Evolutionary conservation across 257 asterid genomes (phyloP).

Genomic region (Marsdenia floribunda): DNA sequence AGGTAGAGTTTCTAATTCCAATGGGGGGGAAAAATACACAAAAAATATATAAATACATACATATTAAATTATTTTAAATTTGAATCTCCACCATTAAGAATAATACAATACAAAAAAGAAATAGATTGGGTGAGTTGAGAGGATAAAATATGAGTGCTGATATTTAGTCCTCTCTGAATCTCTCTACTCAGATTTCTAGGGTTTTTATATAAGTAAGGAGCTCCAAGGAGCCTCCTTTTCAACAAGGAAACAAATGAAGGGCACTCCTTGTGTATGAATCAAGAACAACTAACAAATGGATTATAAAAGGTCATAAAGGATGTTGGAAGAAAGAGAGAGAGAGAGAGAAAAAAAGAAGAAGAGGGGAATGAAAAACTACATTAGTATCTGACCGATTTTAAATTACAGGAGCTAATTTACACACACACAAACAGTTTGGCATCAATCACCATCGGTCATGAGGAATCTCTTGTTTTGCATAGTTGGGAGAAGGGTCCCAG

Average conservation of each 20-base stretch:
- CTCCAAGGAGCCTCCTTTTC: neutral
- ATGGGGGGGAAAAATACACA: too few relatives aligned
- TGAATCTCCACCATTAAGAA: too few relatives aligned
- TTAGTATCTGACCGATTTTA: neutral
- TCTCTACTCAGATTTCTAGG: too few relatives aligned
- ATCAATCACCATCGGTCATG: conserved; percentile 38
- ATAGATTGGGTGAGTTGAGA: too few relatives aligned
- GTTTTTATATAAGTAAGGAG: too few relatives aligned
- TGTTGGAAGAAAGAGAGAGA: too few relatives aligned
- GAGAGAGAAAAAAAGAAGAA: neutral
- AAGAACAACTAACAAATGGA: neutral
- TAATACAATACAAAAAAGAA: too few relatives aligned
- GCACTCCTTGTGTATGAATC: neutral
- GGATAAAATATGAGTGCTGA: too few relatives aligned
- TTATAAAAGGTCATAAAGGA: neutral
- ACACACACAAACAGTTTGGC: conserved; percentile 40
- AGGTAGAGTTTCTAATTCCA: too few relatives aligned
- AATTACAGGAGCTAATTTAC: conserved; percentile 12
- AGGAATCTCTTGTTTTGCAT: conserved; percentile 57
- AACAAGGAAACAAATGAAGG: neutral
- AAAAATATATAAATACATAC: too few relatives aligned
- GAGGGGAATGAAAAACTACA: neutral
- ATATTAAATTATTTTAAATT: too few relatives aligned
- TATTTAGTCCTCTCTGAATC: too few relatives aligned
- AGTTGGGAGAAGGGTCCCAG: conserved; percentile 63